Conservation (phyloP, 208 protist species). For the Phytomonas sp. region DNA sequence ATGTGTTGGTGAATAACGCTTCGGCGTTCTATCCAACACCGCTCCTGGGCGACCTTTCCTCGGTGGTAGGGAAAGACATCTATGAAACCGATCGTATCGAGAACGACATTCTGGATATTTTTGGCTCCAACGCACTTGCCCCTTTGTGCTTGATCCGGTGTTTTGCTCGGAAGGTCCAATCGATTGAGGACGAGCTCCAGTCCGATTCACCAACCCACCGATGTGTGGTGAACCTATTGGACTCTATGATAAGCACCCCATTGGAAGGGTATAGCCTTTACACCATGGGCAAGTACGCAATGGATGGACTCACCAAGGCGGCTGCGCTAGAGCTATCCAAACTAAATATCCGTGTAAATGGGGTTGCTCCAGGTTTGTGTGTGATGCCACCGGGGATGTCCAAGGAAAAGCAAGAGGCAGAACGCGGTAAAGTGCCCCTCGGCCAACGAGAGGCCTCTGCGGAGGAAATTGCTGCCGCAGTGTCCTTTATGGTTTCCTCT, state of each 20-base stretch:
- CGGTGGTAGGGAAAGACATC: neutral
- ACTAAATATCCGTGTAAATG: slow-evolving; percentile 61
- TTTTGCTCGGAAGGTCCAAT: slow-evolving; percentile 27
- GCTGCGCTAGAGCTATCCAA: slow-evolving; percentile 62
- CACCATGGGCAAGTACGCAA: slow-evolving; percentile 70
- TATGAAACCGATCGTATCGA: slow-evolving; percentile 11
- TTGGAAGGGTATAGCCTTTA: slow-evolving; percentile 53
- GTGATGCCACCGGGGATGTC: slow-evolving; percentile 36
- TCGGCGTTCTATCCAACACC: slow-evolving; percentile 68
- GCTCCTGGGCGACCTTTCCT: slow-evolving; percentile 17
- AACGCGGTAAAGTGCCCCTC: slow-evolving; percentile 53
- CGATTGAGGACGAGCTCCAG: slow-evolving; percentile 16
- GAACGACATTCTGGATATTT: slow-evolving; percentile 26
- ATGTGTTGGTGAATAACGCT: slow-evolving; percentile 83
- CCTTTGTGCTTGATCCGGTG: slow-evolving; percentile 50
- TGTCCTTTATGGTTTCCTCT: slow-evolving; percentile 52
- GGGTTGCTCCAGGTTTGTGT: slow-evolving; percentile 49
- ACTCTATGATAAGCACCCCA: slow-evolving; percentile 58
- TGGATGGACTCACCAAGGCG: slow-evolving; percentile 58
- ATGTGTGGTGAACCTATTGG: slow-evolving; percentile 63
- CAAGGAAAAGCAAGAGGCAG: slow-evolving; percentile 20
- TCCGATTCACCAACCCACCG: neutral
- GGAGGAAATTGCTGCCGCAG: slow-evolving; percentile 43
- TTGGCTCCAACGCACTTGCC: slow-evolving; percentile 70
- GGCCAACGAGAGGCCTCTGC: slow-evolving; percentile 38